Conservation (phyloP, 164 flowering plant species). For the Chimonanthus praecox region DNA sequence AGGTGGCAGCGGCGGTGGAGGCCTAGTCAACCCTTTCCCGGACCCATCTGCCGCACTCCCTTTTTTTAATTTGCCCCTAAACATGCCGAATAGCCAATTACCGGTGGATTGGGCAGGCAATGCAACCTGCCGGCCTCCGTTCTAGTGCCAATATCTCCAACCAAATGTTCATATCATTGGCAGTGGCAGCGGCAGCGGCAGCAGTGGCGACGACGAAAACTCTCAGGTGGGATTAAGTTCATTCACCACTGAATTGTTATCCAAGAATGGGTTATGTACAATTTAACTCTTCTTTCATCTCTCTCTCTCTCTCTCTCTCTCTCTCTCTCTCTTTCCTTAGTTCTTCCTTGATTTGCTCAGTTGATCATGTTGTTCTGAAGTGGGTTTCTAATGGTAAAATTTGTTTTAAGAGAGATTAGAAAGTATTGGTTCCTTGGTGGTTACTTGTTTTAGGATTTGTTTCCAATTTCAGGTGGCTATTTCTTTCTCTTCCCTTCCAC, state of each 20-base stretch:
- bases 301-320: background rate
- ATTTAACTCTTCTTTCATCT: constrained; percentile 2
- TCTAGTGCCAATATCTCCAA: background rate
- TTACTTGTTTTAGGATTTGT: background rate
- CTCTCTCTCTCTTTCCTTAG: background rate
- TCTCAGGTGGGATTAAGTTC: too few relatives aligned
- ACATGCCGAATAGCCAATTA: constrained; percentile 23
- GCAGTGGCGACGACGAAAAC: background rate
- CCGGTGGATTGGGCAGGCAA: constrained; percentile 18
- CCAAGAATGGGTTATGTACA: constrained; percentile 4
- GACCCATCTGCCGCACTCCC: constrained; percentile 39
- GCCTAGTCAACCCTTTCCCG: constrained; percentile 15
- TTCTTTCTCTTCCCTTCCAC: background rate
- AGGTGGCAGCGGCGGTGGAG: constrained; percentile 10
- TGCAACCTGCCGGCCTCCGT: constrained; percentile 10
- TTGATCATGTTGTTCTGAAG: background rate
- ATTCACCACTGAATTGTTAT: background rate
- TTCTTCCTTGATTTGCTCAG: constrained; percentile 1
- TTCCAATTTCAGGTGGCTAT: background rate
- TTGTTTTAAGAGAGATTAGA: too few relatives aligned
- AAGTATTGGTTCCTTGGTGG: background rate
- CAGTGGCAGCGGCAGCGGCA: too few relatives aligned
- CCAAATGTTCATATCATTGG: too few relatives aligned
- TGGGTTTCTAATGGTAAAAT: too few relatives aligned
- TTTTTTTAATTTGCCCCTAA: constrained; percentile 28